Conservation (phyloP, 129 eudicot genomes). For the Artemisia argyi region DNA sequence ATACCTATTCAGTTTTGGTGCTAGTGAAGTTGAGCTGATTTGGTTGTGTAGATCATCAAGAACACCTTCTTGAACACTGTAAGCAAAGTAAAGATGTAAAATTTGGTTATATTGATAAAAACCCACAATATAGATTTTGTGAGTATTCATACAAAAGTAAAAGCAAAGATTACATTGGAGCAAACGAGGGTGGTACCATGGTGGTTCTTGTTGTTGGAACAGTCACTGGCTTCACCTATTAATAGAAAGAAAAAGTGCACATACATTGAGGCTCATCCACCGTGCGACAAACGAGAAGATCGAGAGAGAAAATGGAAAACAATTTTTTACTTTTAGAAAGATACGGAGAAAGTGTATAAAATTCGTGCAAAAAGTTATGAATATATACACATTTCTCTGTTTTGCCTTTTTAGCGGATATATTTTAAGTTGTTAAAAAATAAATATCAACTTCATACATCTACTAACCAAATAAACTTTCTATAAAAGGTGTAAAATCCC, state of each 20-base stretch:
- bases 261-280: not conserved
- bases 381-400: too few species aligned
- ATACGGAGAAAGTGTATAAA: too few species aligned
- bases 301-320: not conserved
- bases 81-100: constrained; percentile 1
- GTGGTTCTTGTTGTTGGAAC: constrained; percentile 21
- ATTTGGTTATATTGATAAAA: constrained; percentile 5
- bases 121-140: constrained; percentile 20
- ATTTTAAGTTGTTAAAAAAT: too few species aligned
- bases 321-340: not conserved
- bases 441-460: too few species aligned
- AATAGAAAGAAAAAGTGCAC: constrained; percentile 19
- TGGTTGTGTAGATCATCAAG: constrained; percentile 7
- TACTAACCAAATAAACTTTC: too few species aligned
- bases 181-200: constrained; percentile 14
- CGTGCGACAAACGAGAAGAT: constrained; percentile 12
- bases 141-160: constrained; percentile 5
- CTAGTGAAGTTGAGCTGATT: not conserved
- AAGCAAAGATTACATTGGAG: constrained; percentile 25
- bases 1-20: constrained; percentile 14
- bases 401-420: too few species aligned
- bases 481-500: too few species aligned
- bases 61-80: constrained; percentile 6
- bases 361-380: too few species aligned
- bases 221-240: constrained; percentile 12